Conservation (phyloP, 768 basidiomycete species). For the Pholiota molesta region DNA sequence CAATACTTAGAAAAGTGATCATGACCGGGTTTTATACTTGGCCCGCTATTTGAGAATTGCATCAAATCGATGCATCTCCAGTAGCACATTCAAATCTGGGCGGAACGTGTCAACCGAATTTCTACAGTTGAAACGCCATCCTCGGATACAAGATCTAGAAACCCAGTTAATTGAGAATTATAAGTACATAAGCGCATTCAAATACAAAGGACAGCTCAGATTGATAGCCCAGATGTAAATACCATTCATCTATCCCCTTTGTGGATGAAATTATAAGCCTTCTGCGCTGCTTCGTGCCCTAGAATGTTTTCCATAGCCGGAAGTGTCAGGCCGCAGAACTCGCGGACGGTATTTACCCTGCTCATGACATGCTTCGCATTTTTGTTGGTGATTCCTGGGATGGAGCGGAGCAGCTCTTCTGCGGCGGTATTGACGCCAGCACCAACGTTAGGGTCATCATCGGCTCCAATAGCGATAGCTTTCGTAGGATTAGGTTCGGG, state of each 20-base stretch:
- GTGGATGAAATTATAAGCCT: conserved; percentile 84
- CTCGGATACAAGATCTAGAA: too few species aligned
- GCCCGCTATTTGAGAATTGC: too few species aligned
- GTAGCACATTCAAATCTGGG: too few species aligned
- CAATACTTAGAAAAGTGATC: too few species aligned
- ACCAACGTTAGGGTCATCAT: conserved; percentile 68
- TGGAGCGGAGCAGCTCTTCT: conserved; percentile 78
- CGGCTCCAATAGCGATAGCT: conserved; percentile 82
- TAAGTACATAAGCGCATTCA: too few species aligned
- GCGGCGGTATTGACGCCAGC: conserved; percentile 73
- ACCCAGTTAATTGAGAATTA: too few species aligned
- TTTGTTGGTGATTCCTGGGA: conserved; percentile 87
- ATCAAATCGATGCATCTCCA: too few species aligned
- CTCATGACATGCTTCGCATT: conserved; percentile 86
- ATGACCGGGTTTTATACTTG: too few species aligned
- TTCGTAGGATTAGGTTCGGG: conserved; percentile 78
- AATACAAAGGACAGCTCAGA: too few species aligned
- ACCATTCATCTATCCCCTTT: conserved; percentile 49
- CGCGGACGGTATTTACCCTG: conserved; percentile 75
- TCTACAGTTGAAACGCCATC: too few species aligned
- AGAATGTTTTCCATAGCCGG: conserved; percentile 71
- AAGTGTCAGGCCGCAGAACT: conserved; percentile 67
- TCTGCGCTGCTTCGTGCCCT: conserved; percentile 79
- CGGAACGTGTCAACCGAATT: too few species aligned
- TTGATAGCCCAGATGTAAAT: neutral